Evolutionary conservation across 2,329 filamentous ascomycete genomes (phyloP).

Genomic region (Cladophialophora carrionii): DNA sequence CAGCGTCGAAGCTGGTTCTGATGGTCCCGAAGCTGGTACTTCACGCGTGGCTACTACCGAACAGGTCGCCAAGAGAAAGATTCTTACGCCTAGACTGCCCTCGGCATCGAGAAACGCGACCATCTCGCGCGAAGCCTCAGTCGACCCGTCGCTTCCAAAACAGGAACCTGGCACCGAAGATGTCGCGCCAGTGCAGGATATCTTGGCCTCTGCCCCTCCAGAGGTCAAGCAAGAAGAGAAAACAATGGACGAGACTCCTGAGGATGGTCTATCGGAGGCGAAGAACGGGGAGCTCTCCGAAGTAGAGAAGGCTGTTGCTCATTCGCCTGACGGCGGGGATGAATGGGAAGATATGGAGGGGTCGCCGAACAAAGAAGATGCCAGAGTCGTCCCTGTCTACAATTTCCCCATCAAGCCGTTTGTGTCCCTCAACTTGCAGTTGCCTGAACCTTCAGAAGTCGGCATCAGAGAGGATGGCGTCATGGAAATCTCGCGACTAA

Average conservation of each 20-base stretch:
- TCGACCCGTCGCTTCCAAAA: constrained; percentile 20
- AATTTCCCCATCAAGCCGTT: constrained; percentile 98
- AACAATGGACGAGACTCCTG: not conserved
- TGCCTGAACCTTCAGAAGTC: constrained; percentile 59
- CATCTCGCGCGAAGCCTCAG: constrained; percentile 27
- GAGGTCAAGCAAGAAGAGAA: not conserved
- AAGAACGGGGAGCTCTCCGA: not conserved
- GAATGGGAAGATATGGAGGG: constrained; percentile 85
- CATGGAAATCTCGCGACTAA: constrained; percentile 89
- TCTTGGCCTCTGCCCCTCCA: not conserved
- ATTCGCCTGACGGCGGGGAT: constrained; percentile 63
- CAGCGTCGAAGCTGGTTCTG: constrained; percentile 27
- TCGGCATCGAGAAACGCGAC: constrained; percentile 22
- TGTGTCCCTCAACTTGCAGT: constrained; percentile 78
- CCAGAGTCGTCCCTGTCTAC: constrained; percentile 73
- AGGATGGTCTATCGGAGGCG: not conserved
- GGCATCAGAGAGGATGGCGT: constrained; percentile 76
- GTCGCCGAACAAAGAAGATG: constrained; percentile 64
- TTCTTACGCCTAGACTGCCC: constrained; percentile 28
- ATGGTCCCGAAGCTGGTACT: constrained; percentile 8
- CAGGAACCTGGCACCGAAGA: constrained; percentile 12
- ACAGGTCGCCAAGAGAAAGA: constrained; percentile 26
- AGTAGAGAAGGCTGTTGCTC: constrained; percentile 10
- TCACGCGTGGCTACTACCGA: constrained; percentile 19
- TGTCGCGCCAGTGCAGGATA: constrained; percentile 1